Base-by-base conservation (phyloP, 768 basidiomycete species). In the Holtermannia corniformis region DNA sequence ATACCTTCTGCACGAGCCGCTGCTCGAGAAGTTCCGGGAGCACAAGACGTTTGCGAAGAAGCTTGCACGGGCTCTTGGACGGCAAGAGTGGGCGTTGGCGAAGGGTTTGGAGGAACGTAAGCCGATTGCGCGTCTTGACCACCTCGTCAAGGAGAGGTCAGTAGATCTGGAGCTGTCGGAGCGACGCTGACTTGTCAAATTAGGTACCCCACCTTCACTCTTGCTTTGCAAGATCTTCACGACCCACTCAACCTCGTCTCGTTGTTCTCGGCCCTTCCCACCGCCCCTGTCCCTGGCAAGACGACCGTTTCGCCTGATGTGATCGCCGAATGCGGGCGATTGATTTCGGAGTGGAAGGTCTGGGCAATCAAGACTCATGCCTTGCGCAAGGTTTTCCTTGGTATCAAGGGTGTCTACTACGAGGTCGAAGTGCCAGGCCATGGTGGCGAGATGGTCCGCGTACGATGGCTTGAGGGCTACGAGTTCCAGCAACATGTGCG, bases 41-140 rank as follows among this genome's bases (percentile, higher is more conserved):
- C 95, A 99, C 76, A 99, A 99, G 72, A 84, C 91, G 1, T 97
- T 97, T 62, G 92, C 95, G 1, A 96, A 96, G 76, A 95, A 95
- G 74, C 80, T 99, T 43, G 84, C 88, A 44, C 80, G 87, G 52
- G 93, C 95, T 10, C 77, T 99, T 41, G 95, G 93, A 21, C 77
- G 92, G 51, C 86, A 86, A 40, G 92, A 99, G 78, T 99, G 91
- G 90, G 85, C 82, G 51, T 82, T 82, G 54, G 95, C 95, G 2
- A 95, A 93, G 74, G 90, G 84, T 59, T 68, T 99, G 44, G 89
- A 97, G 71, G 87, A 92, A 50, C 86, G 85, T 61, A 92, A 86
- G 70, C 95, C 95, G 2, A 81, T 85, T 13, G 96, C 96, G 67
- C 78, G 80, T 27, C 73, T 99, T 47, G 95, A 99, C 74, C 95